Conservation (phyloP, 1,284 basidiomycete genomes). For the Papiliotrema flavescens region DNA sequence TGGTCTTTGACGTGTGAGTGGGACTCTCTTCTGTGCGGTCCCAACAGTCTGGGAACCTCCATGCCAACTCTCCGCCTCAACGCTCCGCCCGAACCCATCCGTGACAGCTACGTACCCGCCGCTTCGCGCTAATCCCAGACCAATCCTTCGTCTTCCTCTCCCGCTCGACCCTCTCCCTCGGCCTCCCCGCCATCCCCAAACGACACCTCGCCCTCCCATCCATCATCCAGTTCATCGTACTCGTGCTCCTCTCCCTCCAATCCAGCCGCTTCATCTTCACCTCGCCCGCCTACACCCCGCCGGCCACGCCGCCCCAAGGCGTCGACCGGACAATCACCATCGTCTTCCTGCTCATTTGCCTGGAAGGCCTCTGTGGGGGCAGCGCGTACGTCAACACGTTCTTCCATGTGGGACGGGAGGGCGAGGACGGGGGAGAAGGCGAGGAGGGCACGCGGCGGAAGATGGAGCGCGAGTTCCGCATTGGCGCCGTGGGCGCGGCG, state of each 20-base stretch:
- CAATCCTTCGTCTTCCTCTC: constrained; percentile 95
- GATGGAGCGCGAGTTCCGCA: constrained; percentile 76
- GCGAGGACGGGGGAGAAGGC: constrained; percentile 48
- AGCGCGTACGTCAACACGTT: constrained; percentile 91
- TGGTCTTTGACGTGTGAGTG: constrained; percentile 55
- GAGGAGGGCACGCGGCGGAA: constrained; percentile 26
- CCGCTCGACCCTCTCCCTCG: constrained; percentile 84
- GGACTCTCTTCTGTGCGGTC: neutral
- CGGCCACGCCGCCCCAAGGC: constrained; percentile 12
- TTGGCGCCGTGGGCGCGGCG: constrained; percentile 70
- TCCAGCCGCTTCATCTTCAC: constrained; percentile 41
- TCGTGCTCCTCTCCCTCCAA: constrained; percentile 58
- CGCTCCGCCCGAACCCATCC: neutral
- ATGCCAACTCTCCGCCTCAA: neutral
- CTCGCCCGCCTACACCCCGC: constrained; percentile 32
- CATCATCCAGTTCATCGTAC: constrained; percentile 56
- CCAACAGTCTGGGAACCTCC: neutral
- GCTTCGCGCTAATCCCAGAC: constrained; percentile 38
- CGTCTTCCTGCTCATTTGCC: constrained; percentile 71
- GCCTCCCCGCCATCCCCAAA: constrained; percentile 74
- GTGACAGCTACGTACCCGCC: neutral
- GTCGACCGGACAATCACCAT: constrained; percentile 57
- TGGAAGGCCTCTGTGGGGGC: constrained; percentile 85
- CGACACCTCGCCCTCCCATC: constrained; percentile 58
- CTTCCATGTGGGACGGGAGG: constrained; percentile 75